These are phyloP conservation scores for Exophiala lecanii-corni DNA, from an alignment of 2,329 filamentous ascomycete genomes.

Conservation along the genomic window DNA sequence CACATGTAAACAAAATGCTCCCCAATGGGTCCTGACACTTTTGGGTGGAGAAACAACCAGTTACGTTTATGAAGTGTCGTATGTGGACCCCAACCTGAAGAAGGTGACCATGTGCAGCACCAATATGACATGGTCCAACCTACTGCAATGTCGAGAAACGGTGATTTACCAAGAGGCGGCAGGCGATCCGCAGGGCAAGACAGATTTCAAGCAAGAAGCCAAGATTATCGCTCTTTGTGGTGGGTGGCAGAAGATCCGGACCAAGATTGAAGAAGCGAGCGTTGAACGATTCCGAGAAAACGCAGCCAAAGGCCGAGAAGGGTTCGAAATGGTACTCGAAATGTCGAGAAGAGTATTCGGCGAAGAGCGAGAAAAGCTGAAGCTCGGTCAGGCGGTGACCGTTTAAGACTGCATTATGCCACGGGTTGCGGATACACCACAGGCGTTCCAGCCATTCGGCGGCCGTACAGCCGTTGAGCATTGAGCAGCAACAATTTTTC, in stretches of 20 bases:
- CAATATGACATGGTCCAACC: constrained; percentile 88
- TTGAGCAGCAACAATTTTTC: too few species aligned
- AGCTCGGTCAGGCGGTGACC: constrained; percentile 25
- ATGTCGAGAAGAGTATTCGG: constrained; percentile 90
- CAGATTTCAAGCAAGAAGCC: constrained; percentile 82
- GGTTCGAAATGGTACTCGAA: constrained; percentile 89
- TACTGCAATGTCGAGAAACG: constrained; percentile 88
- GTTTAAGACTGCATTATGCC: too few species aligned
- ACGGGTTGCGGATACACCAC: too few species aligned
- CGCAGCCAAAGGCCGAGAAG: constrained; percentile 81
- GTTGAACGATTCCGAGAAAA: constrained; percentile 90
- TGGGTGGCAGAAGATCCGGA: constrained; percentile 96
- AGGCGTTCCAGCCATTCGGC: too few species aligned
- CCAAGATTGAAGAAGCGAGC: constrained; percentile 88
- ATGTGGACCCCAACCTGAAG: constrained; percentile 77
- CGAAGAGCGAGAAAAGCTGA: constrained; percentile 68
- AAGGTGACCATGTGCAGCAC: constrained; percentile 95
- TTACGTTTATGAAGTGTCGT: constrained; percentile 91
- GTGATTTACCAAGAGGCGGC: constrained; percentile 71
- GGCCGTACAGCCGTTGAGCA: too few species aligned
- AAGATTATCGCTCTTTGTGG: constrained; percentile 91
- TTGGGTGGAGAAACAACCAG: constrained; percentile 76
- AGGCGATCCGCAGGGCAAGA: constrained; percentile 51
- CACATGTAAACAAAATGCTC: constrained; percentile 46
- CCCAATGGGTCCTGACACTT: constrained; percentile 62